Base-by-base conservation (phyloP, 257 asterid species). In the Paraleonurus japonicus region DNA sequence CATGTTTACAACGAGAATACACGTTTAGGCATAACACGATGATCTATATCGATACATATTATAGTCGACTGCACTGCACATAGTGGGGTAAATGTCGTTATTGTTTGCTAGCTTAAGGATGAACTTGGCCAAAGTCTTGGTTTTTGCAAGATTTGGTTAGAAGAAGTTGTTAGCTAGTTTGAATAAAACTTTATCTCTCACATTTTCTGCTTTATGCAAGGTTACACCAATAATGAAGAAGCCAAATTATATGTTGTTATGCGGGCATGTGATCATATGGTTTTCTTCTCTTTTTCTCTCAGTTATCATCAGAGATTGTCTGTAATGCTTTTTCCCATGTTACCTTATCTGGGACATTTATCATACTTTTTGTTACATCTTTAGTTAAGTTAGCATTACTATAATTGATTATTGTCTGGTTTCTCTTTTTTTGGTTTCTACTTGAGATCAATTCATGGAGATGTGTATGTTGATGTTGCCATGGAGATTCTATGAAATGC, bases 221-320 rank as follows among this genome's bases (percentile, higher is more conserved):
- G 76, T 66, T 76, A 76, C 37, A 17, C 76, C 87, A 85, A 85
- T 77, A 76, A 78, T 80, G 84, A 64, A 78, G 53, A 54, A 66
- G 67, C 69, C 65, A 50, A 60, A 75, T 51, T 39, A 64, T 60
- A 50, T 51, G 79, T 70, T 75, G 43, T 24, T 23, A 60, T 69
- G 72, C 65, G 54, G 76, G 35, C 78, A 74, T 81, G 86, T 81
- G 83, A 77, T 53, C 54, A 39, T 74, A 41, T 72, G 69, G 61
- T 61, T 71, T 45, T 48, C 43, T 16, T 61, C 7, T 12, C 5
- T 61, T 54, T 16, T 27, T 65, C 69, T 51, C 73, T 55, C 65
- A 53, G 78, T 63, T 65, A 64, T 72, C 76, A 70, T 61, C 76
- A 71, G 79, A 73, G 75, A 71, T 62, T 76, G 82, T 76, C 77